Base-by-base conservation (phyloP, 2,329 filamentous ascomycete species). In the Xylaria sp. region DNA sequence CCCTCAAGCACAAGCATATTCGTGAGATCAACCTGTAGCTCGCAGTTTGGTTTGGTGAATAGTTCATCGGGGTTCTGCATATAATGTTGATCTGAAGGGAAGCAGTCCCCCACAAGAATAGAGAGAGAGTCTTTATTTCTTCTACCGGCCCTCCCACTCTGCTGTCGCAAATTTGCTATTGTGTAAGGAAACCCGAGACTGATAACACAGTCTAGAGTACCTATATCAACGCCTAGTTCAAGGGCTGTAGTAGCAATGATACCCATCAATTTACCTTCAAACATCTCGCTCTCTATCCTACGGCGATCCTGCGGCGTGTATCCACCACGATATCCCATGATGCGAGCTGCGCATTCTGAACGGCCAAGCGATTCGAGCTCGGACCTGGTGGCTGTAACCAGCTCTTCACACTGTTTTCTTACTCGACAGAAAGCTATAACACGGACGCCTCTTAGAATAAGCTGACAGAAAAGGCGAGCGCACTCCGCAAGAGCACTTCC, bases 51-150 rank as follows among this genome's bases (percentile, higher is more conserved):
- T 75, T 93, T 93, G 0, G 92, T 96, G 80, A 98, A 95, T 27
- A 99, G 91, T 79, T 97, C 93, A 70, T 96, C 91, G 0, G 96
- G 96, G 72, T 98, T 97, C 70, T 93, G 90, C 96, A 99, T 99
- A 80, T 97, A 99, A 78, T 97, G 90, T 78, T 99, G 96, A 78
- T 99, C 96, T 0, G 93, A 93, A 2, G 94, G 90, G 73, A 96
- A 97, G 71, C 90, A 90, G 77, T 98, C 94, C 2, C 94, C 96
- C 0, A 99, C 89, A 0, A 99, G 83, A 2, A 99, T 89, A 0
- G 94, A 97, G 2, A 99, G 84, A 0, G 94, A 97, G 79, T 99
- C 96, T 76, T 93, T 97, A 78, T 98, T 98, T 68, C 95, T 87
- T 68, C 96, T 88, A 13, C 96, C 96, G 23, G 96, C 96, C 75